phyloP scores from a whole-genome alignment of 225 moss, liverwort and hornwort genomes.

The Asterella californica region DNA sequence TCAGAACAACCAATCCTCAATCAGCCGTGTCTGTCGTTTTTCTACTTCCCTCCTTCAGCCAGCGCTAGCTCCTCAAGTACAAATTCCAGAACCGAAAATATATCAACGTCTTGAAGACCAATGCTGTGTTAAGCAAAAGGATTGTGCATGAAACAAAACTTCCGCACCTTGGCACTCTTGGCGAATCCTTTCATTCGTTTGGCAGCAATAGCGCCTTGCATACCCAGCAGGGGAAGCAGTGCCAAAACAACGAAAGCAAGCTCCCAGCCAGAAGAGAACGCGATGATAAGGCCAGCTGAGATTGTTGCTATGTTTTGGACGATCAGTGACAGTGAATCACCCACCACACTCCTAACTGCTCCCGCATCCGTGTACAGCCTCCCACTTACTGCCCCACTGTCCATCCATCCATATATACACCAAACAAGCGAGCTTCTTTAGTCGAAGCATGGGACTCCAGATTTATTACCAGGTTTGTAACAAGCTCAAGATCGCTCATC shows the following conservation, averaged over 20 bases:
- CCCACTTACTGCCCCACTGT: slow-evolving; percentile 25
- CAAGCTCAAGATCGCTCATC: background rate
- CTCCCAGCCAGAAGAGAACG: slow-evolving; percentile 24
- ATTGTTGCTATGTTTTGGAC: slow-evolving; percentile 19
- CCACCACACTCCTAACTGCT: slow-evolving; percentile 20
- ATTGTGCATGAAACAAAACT: background rate
- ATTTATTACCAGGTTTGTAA: no score
- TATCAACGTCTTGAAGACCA: background rate
- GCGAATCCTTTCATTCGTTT: slow-evolving; percentile 14
- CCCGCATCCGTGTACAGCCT: slow-evolving; percentile 27
- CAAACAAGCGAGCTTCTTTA: background rate
- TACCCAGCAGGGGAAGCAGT: slow-evolving; percentile 20
- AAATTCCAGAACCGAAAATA: no score
- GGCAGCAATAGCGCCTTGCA: slow-evolving; percentile 18
- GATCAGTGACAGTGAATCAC: slow-evolving; percentile 16
- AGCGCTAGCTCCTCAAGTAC: background rate
- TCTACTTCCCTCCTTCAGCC: background rate
- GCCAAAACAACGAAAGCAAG: slow-evolving; percentile 24
- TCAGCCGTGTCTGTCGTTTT: background rate
- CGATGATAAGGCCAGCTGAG: slow-evolving; percentile 13
- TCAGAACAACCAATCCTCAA: background rate
- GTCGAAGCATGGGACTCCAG: background rate
- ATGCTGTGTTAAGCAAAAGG: no score
- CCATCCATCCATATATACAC: background rate
- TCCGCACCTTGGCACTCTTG: slow-evolving; percentile 17